phyloP scores from a whole-genome alignment of 306 rosid genomes.

The Prunus mume region DNA sequence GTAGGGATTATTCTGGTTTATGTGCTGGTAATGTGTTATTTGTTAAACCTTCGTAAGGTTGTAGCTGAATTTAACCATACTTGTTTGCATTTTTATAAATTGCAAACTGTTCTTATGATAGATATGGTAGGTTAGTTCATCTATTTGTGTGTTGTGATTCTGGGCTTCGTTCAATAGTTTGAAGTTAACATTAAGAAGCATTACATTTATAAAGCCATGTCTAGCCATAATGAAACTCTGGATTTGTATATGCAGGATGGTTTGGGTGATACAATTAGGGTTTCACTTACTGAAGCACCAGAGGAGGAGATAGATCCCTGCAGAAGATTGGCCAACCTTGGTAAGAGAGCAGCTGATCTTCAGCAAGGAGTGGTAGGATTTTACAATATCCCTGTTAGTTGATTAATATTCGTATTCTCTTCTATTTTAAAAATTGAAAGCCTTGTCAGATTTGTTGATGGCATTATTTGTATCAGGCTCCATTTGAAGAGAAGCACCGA shows the following conservation, averaged over 20 bases:
- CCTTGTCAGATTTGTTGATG: slow-evolving; percentile 15
- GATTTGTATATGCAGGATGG: slow-evolving; percentile 66
- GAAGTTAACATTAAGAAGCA: neutral
- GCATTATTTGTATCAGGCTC: slow-evolving; percentile 57
- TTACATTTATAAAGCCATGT: neutral
- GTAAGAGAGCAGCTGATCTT: slow-evolving; percentile 75
- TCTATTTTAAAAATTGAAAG: slow-evolving; percentile 6
- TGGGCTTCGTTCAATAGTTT: neutral
- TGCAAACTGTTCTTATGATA: neutral
- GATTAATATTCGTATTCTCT: slow-evolving; percentile 16
- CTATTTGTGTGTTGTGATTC: neutral
- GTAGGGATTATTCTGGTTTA: neutral
- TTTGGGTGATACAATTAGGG: slow-evolving; percentile 94
- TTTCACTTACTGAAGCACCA: slow-evolving; percentile 96
- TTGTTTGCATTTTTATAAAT: neutral
- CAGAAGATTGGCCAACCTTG: slow-evolving; percentile 83
- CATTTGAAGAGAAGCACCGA: slow-evolving; percentile 91
- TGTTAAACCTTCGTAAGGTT: neutral
- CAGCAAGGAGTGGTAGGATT: slow-evolving; percentile 94
- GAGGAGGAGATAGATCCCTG: slow-evolving; percentile 99
- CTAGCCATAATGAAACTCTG: neutral
- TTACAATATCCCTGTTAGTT: slow-evolving; percentile 20
- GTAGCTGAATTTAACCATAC: neutral
- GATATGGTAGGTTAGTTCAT: neutral
- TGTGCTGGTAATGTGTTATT: slow-evolving; percentile 6